These are phyloP conservation scores for Fusarium begoniae DNA, from an alignment of 2,329 filamentous ascomycete genomes.

Conservation along the genomic window DNA sequence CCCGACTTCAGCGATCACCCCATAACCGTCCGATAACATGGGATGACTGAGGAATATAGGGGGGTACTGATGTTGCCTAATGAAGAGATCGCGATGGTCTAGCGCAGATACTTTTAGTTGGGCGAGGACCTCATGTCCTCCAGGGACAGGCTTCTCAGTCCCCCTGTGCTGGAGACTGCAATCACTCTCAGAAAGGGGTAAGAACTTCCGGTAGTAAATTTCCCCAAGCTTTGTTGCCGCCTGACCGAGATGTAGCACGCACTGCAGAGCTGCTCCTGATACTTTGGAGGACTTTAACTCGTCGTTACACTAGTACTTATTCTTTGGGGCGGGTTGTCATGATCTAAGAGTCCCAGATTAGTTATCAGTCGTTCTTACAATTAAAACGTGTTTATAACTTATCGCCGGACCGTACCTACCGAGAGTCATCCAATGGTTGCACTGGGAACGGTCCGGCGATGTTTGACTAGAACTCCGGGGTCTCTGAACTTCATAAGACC, in stretches of 20 bases:
- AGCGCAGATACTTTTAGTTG: neutral
- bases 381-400: neutral
- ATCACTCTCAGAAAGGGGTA: neutral
- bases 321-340: rapidly evolving
- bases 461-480: neutral
- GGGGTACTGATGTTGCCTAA: neutral
- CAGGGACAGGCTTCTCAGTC: neutral
- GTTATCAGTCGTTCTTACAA: rapidly evolving
- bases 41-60: neutral
- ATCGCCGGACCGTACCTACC: neutral
- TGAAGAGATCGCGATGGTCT: neutral
- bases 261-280: neutral
- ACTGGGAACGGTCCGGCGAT: neutral
- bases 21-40: neutral
- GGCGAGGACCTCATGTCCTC: neutral
- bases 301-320: rapidly evolving
- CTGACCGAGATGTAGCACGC: neutral
- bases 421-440: no score
- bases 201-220: neutral
- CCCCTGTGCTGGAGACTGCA: neutral
- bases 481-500: neutral
- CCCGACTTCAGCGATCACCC: neutral
- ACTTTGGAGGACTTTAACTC: neutral
- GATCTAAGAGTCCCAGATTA: neutral
- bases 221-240: neutral